Percentiles rank a stretch among this genome's conserved stretches.
phyloP scores from a whole-genome alignment of 1,284 basidiomycete genomes.

The Trichosporon asahii region DNA sequence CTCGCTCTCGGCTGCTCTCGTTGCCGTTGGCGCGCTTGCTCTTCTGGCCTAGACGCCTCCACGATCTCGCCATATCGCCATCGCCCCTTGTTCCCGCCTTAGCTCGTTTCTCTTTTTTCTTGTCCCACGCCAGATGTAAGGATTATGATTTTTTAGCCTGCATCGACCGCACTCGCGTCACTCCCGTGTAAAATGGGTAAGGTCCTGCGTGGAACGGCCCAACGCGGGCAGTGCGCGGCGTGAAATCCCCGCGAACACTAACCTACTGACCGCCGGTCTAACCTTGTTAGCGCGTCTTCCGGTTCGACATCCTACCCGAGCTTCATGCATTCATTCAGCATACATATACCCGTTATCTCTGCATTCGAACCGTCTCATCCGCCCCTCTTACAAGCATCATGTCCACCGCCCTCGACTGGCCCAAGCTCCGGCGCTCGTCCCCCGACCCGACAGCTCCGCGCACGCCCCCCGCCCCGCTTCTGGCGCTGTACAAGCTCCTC shows the following conservation, averaged over 20 bases:
- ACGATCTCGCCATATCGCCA: background rate
- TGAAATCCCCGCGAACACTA: background rate
- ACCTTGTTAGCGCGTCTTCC: conserved; percentile 1
- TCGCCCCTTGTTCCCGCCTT: background rate
- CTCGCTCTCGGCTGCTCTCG: background rate
- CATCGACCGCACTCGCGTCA: too few species aligned
- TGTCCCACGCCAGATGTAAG: conserved; percentile 1
- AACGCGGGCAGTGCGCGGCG: background rate
- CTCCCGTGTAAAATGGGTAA: background rate
- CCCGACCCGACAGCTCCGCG: conserved; percentile 12
- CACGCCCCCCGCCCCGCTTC: conserved; percentile 3
- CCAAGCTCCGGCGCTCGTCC: conserved; percentile 1
- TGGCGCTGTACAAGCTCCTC: background rate
- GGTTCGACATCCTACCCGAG: background rate
- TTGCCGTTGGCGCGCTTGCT: background rate
- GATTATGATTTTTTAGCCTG: background rate
- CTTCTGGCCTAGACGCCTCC: background rate
- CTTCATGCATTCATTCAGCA: background rate
- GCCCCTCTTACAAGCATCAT: background rate
- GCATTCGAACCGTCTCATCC: background rate
- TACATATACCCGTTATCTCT: background rate
- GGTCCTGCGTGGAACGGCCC: background rate
- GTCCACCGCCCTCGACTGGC: conserved; percentile 4
- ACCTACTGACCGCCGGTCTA: conserved; percentile 6
- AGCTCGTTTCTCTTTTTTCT: background rate